A percentile compares a stretch with the other conserved stretches of the same genome.
Conservation (phyloP, 768 basidiomycete species). For the Cantharellus cinnabarinus region DNA sequence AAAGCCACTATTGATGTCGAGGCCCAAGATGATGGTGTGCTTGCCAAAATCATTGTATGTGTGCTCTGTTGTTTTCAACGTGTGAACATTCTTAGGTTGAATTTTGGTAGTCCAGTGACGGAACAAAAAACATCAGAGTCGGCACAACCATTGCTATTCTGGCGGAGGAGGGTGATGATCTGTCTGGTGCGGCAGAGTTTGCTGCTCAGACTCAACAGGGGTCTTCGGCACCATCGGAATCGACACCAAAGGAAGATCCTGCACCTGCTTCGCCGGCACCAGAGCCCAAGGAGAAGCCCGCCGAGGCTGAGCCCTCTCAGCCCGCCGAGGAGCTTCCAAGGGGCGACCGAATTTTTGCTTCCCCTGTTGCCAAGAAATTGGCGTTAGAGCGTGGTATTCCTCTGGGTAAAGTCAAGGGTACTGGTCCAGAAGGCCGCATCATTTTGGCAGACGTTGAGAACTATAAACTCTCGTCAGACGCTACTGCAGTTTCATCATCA, state of each 20-base stretch:
- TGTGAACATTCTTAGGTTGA: neutral
- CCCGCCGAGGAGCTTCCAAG: conserved; percentile 29
- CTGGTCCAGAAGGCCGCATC: conserved; percentile 87
- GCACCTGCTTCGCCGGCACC: conserved; percentile 10
- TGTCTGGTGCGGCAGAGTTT: conserved; percentile 59
- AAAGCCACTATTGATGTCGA: conserved; percentile 99
- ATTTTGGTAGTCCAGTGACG: conserved; percentile 44
- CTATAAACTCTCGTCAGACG: conserved; percentile 38
- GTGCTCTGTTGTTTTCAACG: neutral
- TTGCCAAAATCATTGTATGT: conserved; percentile 91
- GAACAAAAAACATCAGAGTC: conserved; percentile 70
- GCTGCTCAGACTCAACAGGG: conserved; percentile 40
- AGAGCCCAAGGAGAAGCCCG: conserved; percentile 18
- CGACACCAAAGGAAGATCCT: conserved; percentile 5
- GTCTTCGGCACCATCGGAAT: conserved; percentile 16
- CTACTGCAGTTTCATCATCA: conserved; percentile 22
- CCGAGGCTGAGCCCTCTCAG: conserved; percentile 23
- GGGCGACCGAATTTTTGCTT: conserved; percentile 80
- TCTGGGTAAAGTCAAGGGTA: conserved; percentile 71
- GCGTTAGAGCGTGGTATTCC: conserved; percentile 89
- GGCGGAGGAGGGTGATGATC: conserved; percentile 88
- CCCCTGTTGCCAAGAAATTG: conserved; percentile 91
- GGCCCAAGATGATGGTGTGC: conserved; percentile 89
- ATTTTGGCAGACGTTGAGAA: conserved; percentile 87
- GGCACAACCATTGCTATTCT: conserved; percentile 80